Evolutionary conservation across 2,329 filamentous ascomycete species (phyloP).

Genomic region (Diaporthe nobilis): DNA sequence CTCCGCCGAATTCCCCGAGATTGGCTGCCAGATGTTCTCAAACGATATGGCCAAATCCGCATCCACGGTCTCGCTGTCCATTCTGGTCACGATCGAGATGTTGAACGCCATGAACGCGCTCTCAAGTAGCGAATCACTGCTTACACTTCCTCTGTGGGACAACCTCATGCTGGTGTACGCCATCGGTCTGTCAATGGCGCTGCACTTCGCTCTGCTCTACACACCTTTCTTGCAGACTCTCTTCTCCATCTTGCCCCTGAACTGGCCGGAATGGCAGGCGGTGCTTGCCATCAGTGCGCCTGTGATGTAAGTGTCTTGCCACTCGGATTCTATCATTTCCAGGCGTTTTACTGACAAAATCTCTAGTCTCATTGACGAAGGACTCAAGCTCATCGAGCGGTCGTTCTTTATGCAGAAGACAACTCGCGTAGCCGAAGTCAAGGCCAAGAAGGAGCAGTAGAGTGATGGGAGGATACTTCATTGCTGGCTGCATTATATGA

Average conservation of each 20-base stretch:
- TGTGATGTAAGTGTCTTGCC: slow-evolving; percentile 80
- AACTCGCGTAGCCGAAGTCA: slow-evolving; percentile 51
- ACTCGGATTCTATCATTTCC: neutral
- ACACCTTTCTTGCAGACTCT: slow-evolving; percentile 88
- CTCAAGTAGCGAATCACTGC: slow-evolving; percentile 92
- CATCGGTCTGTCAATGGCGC: slow-evolving; percentile 90
- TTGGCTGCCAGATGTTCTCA: slow-evolving; percentile 92
- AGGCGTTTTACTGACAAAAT: slow-evolving; percentile 29
- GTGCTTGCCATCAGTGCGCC: slow-evolving; percentile 90
- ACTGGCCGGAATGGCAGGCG: slow-evolving; percentile 91
- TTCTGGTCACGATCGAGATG: slow-evolving; percentile 98
- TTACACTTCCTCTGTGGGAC: slow-evolving; percentile 96
- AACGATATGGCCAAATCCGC: slow-evolving; percentile 90
- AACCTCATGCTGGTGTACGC: slow-evolving; percentile 99
- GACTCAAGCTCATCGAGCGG: slow-evolving; percentile 84
- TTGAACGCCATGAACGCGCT: slow-evolving; percentile 99
- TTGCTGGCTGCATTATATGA: slow-evolving; percentile 32
- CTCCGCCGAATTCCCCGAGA: slow-evolving; percentile 85
- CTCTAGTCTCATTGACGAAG: slow-evolving; percentile 82
- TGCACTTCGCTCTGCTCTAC: slow-evolving; percentile 96
- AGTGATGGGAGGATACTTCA: slow-evolving; percentile 36
- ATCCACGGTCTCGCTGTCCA: slow-evolving; percentile 92
- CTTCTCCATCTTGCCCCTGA: slow-evolving; percentile 92
- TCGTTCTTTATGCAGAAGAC: slow-evolving; percentile 72
- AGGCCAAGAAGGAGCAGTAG: slow-evolving; percentile 70